Evolutionary conservation across 1,139 yeast species (phyloP).

Genomic region (Pichia sp.): DNA sequence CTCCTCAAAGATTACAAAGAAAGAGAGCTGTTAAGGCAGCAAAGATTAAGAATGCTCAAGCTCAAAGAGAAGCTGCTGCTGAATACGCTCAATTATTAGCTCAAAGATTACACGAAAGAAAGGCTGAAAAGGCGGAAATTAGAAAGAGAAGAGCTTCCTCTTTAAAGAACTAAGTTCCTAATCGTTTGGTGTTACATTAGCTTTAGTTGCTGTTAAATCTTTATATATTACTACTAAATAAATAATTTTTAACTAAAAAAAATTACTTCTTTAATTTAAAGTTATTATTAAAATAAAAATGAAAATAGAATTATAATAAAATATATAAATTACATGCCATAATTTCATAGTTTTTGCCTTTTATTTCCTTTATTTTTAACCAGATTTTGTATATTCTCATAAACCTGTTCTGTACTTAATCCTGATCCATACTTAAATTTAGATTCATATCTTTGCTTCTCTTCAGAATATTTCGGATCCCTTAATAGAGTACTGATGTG

Average conservation of each 20-base stretch:
- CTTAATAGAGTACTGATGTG: conserved; percentile 68
- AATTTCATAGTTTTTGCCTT: not conserved
- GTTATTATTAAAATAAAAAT: too few species aligned
- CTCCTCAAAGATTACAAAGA: conserved; percentile 99
- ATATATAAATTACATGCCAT: not conserved
- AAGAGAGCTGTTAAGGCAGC: conserved; percentile 94
- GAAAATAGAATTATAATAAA: too few species aligned
- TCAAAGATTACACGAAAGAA: conserved; percentile 96
- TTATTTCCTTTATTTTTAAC: conserved; percentile 28
- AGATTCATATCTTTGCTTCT: conserved; percentile 55
- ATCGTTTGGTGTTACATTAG: not conserved
- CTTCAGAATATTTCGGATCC: conserved; percentile 74
- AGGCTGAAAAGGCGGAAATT: conserved; percentile 96
- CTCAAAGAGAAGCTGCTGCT: conserved; percentile 99
- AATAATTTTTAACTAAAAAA: conserved; percentile 1
- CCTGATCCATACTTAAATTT: conserved; percentile 52
- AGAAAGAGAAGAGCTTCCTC: conserved; percentile 99
- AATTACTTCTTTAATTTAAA: not conserved
- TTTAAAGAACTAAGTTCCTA: conserved; percentile 56
- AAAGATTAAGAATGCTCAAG: conserved; percentile 96
- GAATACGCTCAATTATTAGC: conserved; percentile 99
- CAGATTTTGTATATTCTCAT: conserved; percentile 63
- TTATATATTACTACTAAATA: conserved; percentile 5
- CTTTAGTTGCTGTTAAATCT: conserved; percentile 2
- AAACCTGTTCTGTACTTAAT: conserved; percentile 62